Percentiles rank a stretch among this genome's conserved stretches.
These are phyloP conservation scores for Serendipita sp. DNA, from an alignment of 1,284 basidiomycete genomes.

Conservation along the genomic window DNA sequence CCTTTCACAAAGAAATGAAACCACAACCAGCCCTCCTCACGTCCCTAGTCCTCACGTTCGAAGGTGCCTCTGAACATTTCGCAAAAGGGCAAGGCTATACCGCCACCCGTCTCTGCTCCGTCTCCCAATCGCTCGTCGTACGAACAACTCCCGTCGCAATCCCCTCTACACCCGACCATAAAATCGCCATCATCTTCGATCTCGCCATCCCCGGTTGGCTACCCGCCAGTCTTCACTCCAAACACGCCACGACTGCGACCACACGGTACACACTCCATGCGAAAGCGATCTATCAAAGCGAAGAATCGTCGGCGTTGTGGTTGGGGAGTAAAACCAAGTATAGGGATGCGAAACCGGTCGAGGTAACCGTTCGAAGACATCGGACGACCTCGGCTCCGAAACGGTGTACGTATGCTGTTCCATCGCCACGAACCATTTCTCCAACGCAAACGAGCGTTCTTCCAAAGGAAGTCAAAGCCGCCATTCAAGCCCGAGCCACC, in stretches of 20 bases:
- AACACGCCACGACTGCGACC: conserved; percentile 22
- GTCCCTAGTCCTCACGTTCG: conserved; percentile 56
- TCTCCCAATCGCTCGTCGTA: conserved; percentile 43
- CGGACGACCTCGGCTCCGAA: not conserved
- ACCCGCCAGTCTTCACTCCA: conserved; percentile 39
- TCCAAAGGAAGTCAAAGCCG: not conserved
- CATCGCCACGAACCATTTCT: not conserved
- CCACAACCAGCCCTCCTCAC: conserved; percentile 24
- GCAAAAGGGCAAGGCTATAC: conserved; percentile 45
- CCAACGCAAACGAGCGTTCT: not conserved
- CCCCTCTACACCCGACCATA: conserved; percentile 45
- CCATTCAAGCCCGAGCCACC: not conserved
- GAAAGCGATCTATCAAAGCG: conserved; percentile 29
- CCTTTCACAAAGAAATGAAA: conserved; percentile 34
- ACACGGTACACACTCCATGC: conserved; percentile 54
- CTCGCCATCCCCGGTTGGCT: conserved; percentile 65
- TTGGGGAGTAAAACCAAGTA: not conserved
- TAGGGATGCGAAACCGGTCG: not conserved
- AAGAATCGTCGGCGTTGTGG: not conserved
- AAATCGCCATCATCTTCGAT: conserved; percentile 49
- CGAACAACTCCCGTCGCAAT: conserved; percentile 20
- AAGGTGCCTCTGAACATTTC: conserved; percentile 59
- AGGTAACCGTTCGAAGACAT: not conserved
- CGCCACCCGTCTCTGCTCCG: conserved; percentile 45
- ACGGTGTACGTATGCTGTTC: not conserved